Base-by-base conservation (phyloP, 305 asterid genomes). In the Andrographis paniculata region DNA sequence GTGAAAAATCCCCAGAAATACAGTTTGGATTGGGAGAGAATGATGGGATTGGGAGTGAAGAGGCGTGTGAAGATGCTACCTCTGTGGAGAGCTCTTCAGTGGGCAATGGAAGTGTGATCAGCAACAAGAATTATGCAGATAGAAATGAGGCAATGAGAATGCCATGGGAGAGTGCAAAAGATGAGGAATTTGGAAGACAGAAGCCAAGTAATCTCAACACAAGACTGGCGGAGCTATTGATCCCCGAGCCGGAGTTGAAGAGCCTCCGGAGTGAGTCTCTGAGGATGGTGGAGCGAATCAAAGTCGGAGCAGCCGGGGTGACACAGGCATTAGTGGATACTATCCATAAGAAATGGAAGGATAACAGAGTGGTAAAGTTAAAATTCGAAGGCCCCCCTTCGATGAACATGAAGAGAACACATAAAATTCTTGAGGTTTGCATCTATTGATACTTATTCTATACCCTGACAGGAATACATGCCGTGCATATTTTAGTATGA, bases 301-400 rank as follows among this genome's bases (percentile, higher is more conserved):
- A 74, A 56, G 93, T 82, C 23, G 87, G 94, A 14, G 73, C 81
- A 20, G 83, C 74, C 21, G 95, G 97, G 39, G 73, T 89, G 46
- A 85, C 94, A 4, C 95, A 79, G 58, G 71, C 56, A 37, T 60
- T 89, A 62, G 91, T 76, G 35, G 79, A 77, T 36, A 55, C 74
- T 19, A 79, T 89, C 54, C 85, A 76, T 45, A 74, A 78, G 39
- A 85, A 82, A 51, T 89, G 97, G 97, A 74, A 68, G 61, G 20
- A 20, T 36, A 89, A 89, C 19, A 95, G 82, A 68, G 75, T 85
- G 28, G 87, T 89, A 43, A 89, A 85, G 51, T 46, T 89, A 61
- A 85, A 74, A 69, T 89, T 89, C 30, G 94, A 77, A 78, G 93
- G 95, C 30, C 75, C 91, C 51, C 83, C 85, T 23, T 67, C 87